phyloP scores from a whole-genome alignment of 2,329 filamentous ascomycete genomes.

The Nectriaceae sp. region DNA sequence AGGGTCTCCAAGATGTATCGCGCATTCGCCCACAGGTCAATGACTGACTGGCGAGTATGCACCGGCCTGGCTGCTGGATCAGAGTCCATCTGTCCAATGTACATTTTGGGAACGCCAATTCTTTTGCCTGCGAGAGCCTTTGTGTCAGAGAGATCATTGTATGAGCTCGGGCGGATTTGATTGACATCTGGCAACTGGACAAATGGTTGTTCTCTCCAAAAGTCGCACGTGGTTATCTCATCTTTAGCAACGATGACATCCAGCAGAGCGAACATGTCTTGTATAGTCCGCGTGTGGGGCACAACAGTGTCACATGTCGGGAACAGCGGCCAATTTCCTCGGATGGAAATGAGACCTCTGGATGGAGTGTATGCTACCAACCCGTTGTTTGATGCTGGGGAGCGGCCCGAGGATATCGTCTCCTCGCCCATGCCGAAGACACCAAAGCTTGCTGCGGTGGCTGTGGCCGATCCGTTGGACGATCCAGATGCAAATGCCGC shows the following conservation, averaged over 20 bases:
- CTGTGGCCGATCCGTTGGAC: constrained; percentile 55
- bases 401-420: constrained; percentile 56
- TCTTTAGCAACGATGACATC: constrained; percentile 10
- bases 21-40: not conserved
- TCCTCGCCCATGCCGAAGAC: constrained; percentile 55
- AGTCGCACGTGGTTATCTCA: constrained; percentile 3
- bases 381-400: constrained; percentile 30
- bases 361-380: constrained; percentile 17
- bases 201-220: constrained; percentile 16
- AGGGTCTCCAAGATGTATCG: not conserved
- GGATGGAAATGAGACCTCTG: constrained; percentile 10
- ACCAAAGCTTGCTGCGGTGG: constrained; percentile 50
- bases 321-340: constrained; percentile 17
- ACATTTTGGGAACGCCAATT: constrained; percentile 13
- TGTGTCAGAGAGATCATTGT: constrained; percentile 2
- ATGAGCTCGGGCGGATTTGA: constrained; percentile 4
- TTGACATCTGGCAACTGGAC: constrained; percentile 1
- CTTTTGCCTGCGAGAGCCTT: constrained; percentile 5
- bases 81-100: constrained; percentile 1
- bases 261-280: constrained; percentile 13
- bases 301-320: constrained; percentile 13
- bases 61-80: not conserved
- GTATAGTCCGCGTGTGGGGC: constrained; percentile 9
- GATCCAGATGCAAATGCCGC: constrained; percentile 58
- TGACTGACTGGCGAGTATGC: not conserved